These are phyloP conservation scores for Rutstroemia sydowiana DNA, from an alignment of 2,329 filamentous ascomycete species.

Conservation along the genomic window DNA sequence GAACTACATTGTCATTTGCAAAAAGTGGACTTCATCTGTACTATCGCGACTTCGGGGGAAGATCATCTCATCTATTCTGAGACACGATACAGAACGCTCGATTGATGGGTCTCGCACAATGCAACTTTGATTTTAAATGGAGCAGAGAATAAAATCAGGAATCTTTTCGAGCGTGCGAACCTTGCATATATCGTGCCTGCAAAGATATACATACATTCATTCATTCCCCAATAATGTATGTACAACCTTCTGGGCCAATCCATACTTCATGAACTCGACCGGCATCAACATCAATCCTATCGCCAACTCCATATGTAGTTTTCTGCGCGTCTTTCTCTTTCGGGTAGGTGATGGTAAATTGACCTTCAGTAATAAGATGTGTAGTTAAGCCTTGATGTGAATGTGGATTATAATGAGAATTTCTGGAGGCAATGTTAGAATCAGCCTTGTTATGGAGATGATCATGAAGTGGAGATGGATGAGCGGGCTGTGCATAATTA, in stretches of 20 bases:
- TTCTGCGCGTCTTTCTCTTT: slow-evolving; percentile 47
- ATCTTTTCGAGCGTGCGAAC: no score
- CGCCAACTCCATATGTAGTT: slow-evolving; percentile 52
- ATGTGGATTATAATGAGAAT: slow-evolving; percentile 62
- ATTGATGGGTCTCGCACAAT: no score
- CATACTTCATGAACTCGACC: slow-evolving; percentile 60
- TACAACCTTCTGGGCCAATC: slow-evolving; percentile 59
- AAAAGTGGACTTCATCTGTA: no score
- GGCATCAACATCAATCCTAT: slow-evolving; percentile 59
- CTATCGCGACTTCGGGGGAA: no score
- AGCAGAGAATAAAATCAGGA: no score
- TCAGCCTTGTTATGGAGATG: slow-evolving; percentile 5
- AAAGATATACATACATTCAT: not conserved
- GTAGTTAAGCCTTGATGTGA: slow-evolving; percentile 58
- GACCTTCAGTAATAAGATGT: slow-evolving; percentile 58
- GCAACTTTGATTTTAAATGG: no score
- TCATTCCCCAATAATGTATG: slow-evolving; percentile 57
- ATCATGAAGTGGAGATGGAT: not conserved
- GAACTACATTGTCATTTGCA: no score
- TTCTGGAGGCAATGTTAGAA: slow-evolving; percentile 37
- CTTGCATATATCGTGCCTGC: no score
- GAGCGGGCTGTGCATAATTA: not conserved
- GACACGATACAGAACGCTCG: no score
- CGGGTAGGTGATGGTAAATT: slow-evolving; percentile 61
- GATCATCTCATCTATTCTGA: no score